Evolutionary conservation across 306 rosid genomes (phyloP).

Genomic region (Delonix regia): DNA sequence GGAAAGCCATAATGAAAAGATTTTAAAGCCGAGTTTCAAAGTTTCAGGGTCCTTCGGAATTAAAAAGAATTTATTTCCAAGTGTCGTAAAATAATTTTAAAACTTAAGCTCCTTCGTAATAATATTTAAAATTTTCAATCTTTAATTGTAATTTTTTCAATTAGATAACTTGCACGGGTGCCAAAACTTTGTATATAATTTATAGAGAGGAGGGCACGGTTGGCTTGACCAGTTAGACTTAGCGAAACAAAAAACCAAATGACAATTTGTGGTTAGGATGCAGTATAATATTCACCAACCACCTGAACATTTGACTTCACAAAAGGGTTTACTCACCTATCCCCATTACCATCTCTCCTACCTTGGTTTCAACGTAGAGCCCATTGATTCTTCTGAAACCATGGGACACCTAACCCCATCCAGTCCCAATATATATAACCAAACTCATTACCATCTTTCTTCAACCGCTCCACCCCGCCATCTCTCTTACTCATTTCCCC

Average conservation of each 20-base stretch:
- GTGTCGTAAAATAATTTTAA: too few relatives aligned
- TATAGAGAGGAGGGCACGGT: background rate
- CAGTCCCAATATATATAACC: background rate
- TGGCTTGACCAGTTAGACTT: background rate
- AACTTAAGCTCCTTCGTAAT: too few relatives aligned
- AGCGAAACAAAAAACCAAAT: too few relatives aligned
- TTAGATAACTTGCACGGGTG: too few relatives aligned
- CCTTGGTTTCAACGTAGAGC: conserved; percentile 44
- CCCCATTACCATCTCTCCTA: conserved; percentile 30
- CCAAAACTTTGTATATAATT: too few relatives aligned
- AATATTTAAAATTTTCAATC: too few relatives aligned
- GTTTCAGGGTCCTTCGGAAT: too few relatives aligned
- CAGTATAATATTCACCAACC: conserved; percentile 1
- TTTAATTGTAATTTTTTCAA: too few relatives aligned
- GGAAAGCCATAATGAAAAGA: too few relatives aligned
- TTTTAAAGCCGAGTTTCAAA: too few relatives aligned
- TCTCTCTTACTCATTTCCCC: background rate
- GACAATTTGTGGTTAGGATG: background rate
- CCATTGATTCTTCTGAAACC: conserved; percentile 42
- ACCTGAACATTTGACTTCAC: conserved; percentile 34
- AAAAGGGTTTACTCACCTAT: conserved; percentile 21
- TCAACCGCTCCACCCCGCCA: background rate
- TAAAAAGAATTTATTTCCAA: too few relatives aligned
- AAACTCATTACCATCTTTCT: background rate
- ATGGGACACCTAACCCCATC: conserved; percentile 29